Base-by-base conservation (phyloP, 1,139 yeast genomes). In the Candida dubliniensis region DNA sequence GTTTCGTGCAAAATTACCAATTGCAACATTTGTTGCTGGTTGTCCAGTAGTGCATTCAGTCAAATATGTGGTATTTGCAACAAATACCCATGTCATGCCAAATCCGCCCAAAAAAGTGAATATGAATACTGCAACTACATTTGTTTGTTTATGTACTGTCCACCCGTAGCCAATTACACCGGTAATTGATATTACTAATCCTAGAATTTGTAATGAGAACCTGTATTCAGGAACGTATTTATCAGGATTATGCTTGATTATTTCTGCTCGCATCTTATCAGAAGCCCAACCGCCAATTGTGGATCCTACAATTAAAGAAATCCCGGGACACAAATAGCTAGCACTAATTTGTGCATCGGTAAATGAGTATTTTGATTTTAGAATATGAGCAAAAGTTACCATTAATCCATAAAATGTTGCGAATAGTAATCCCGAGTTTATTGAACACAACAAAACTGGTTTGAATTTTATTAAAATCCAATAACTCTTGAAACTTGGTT, bases 31-130 rank as follows among this genome's bases (percentile, higher is more conserved):
- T 0, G 82, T 70, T 1, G 84, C 81, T 1, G 83, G 79, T 48
- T 75, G 77, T 1, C 71, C 74, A 2, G 74, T 66, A 8, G 79
- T 62, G 42, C 80, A 67, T 49, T 80, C 85, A 0, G 84, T 74
- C 42, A 79, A 58, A 53, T 79, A 80, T 0, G 85, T 77, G 43
- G 82, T 79, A 11, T 76, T 76, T 1, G 79, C 72, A n/a, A 77
- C 77, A 52, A 79, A 77, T 15, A 79, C 77, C 79, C 82, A 79
- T 0, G 84, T 74, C 71, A 79, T 70, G 4, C 84, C 84, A 55
- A 77, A 75, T 0, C 82, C 82, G 36, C 67, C 64, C 8, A 79
- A 54, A 47, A 75, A 77, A 0, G 76, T 59, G 47, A 75, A 74
- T 0, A 74, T 62, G 49, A 75, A 70, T 0, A 79, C 66, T 1